Percentiles rank a stretch among this genome's conserved stretches.
Evolutionary conservation across 768 basidiomycete genomes (phyloP).

Genomic region (Leucocoprinus birnbaumii): DNA sequence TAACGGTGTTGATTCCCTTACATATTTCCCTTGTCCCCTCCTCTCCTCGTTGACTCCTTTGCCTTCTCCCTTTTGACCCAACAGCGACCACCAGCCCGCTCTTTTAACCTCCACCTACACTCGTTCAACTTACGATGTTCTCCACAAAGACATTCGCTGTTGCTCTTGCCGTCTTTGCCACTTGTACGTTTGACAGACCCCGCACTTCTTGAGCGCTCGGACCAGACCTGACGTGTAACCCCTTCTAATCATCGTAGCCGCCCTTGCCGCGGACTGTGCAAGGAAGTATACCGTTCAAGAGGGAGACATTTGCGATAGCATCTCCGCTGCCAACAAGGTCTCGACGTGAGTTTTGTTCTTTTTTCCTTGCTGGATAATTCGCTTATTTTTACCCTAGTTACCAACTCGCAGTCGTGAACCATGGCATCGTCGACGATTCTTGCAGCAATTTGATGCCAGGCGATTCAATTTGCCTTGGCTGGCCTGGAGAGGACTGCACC

Average conservation of each 20-base stretch:
- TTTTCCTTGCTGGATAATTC: not conserved
- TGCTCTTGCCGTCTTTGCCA: conserved; percentile 43
- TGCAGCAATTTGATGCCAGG: conserved; percentile 62
- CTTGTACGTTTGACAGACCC: conserved; percentile 28
- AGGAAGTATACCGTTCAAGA: conserved; percentile 55
- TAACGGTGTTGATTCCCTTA: not conserved
- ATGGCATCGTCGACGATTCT: conserved; percentile 37
- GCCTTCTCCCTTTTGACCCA: not conserved
- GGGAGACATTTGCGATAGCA: conserved; percentile 66
- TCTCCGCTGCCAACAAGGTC: conserved; percentile 57
- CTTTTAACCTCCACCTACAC: conserved; percentile 11
- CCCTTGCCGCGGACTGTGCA: conserved; percentile 43
- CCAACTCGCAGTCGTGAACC: conserved; percentile 69
- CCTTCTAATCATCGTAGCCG: conserved; percentile 17
- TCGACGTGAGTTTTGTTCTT: conserved; percentile 47
- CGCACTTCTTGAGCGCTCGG: not conserved
- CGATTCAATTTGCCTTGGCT: conserved; percentile 59
- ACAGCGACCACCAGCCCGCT: conserved; percentile 8
- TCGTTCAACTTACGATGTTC: conserved; percentile 16
- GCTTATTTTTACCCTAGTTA: conserved; percentile 41
- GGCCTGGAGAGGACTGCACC: conserved; percentile 56
- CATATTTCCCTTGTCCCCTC: not conserved
- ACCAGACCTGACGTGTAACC: not conserved
- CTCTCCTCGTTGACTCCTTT: not conserved
- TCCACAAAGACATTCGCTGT: conserved; percentile 25